Base-by-base conservation (phyloP, 2,329 filamentous ascomycete species). In the Eutypa lata region DNA sequence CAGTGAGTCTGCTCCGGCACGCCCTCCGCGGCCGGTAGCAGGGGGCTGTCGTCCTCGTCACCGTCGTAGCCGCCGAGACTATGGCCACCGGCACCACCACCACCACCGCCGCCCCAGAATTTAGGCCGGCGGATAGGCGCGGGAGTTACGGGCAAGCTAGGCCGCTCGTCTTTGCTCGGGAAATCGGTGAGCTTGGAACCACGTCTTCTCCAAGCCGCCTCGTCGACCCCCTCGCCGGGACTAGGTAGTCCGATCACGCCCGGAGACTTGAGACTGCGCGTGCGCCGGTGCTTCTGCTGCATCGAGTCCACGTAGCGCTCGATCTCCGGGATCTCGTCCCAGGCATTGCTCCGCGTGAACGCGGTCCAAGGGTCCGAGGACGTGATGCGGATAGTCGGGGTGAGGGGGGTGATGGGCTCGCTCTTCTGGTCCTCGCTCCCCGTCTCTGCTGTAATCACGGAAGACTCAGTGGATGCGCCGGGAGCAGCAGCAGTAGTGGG, bases 311-410 rank as follows among this genome's bases (percentile, higher is more conserved):
- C 89, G 67, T 97, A 99, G 57, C 83, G 82, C 64, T 90, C 86
- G 62, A 99, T 99, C 59, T 90, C 88, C 13, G 90, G 89, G 49
- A 95, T 82, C 50, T 90, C 89, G 64, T 99, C 94, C 94, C 94
- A 99, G 16, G 91, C 92, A 70, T 97, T 99, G 48, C 78, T 83
- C 46, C 85, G 81, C n/a, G 83, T 77, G 68, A 88, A 96, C 46
- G 79, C 79, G 57, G 84, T 81, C 89, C 90, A 96, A 19, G 85
- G 80, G 63, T 87, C 79, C 47, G 81, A 73, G 37, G 77, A 66
- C 21, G 71, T 73, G 52, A 75, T 61, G 44, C 71, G 71, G 54
- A 78, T 72, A 26, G 73, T 76, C 24, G 80, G 76, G 48, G 78
- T 80, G 43, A 69, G 68, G 49, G 80, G 76, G 28, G 81, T 80